Percentiles rank a stretch among this genome's conserved stretches.
phyloP scores from a whole-genome alignment of 257 asterid species.

The Solanum paucissectum region DNA sequence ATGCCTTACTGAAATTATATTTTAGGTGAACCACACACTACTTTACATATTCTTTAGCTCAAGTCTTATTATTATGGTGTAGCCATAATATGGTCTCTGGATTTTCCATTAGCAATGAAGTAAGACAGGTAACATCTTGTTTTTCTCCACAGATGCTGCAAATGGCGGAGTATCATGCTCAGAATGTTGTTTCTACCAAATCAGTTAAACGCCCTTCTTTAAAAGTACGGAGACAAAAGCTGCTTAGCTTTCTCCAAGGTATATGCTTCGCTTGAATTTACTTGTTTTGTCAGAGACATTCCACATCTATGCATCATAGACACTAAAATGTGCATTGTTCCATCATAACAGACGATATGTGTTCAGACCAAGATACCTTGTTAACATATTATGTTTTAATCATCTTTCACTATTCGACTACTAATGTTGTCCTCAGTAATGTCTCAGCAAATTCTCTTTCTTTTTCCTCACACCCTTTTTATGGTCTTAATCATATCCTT shows the following conservation, averaged over 20 bases:
- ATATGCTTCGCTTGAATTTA: constrained; percentile 6
- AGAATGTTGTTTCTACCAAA: constrained; percentile 57
- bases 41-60: background rate
- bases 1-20: background rate
- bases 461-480: background rate
- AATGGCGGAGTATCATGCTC: constrained; percentile 79
- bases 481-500: background rate
- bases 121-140: background rate
- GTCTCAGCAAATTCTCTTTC: background rate
- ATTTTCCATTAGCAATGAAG: background rate
- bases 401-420: background rate
- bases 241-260: constrained; percentile 85
- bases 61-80: background rate
- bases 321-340: background rate
- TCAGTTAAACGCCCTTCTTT: constrained; percentile 73
- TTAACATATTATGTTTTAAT: background rate
- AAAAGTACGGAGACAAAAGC: constrained; percentile 79
- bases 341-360: background rate
- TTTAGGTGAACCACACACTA: background rate
- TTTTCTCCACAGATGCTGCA: constrained; percentile 65
- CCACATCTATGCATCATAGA: background rate
- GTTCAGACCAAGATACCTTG: background rate
- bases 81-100: background rate
- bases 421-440: background rate
- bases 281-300: background rate